A percentile compares a stretch with the other conserved stretches of the same genome.
These are phyloP conservation scores for Wickerhamomyces xylosicus DNA, from an alignment of 805 yeast species.

Conservation along the genomic window DNA sequence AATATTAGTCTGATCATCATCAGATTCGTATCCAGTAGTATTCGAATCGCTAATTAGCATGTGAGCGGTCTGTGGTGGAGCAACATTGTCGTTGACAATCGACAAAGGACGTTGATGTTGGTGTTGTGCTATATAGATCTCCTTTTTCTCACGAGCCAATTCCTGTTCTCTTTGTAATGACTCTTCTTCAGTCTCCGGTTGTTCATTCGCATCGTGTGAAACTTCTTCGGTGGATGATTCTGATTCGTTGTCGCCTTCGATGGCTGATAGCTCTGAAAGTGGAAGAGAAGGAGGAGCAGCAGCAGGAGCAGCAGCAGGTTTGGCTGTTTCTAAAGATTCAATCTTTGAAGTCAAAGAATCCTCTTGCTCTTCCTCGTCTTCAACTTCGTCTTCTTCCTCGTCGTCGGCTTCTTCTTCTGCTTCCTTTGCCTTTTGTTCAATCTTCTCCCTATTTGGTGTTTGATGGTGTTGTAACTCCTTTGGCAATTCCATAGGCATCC, in stretches of 20 bases:
- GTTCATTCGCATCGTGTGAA: too few species aligned
- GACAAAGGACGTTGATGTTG: slow-evolving; percentile 3
- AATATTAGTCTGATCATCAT: slow-evolving; percentile 30
- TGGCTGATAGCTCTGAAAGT: slow-evolving; percentile 16
- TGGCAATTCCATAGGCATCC: slow-evolving; percentile 16
- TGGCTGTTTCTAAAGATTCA: too few species aligned
- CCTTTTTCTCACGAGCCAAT: slow-evolving; percentile 10
- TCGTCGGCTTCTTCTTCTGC: slow-evolving; percentile 2
- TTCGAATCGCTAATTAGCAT: too few species aligned
- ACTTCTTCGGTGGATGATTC: slow-evolving; percentile 18
- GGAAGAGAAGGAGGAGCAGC: slow-evolving; percentile 4
- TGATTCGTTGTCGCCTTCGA: slow-evolving; percentile 22
- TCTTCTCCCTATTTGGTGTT: neutral
- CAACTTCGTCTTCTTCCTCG: slow-evolving; percentile 4
- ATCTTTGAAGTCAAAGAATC: too few species aligned
- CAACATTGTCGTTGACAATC: slow-evolving; percentile 18
- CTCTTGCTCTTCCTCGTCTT: slow-evolving; percentile 7
- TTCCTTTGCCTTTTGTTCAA: neutral
- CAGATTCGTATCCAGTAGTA: slow-evolving; percentile 63
- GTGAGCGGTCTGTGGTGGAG: too few species aligned
- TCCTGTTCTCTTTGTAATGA: neutral
- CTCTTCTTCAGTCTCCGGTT: slow-evolving; percentile 12
- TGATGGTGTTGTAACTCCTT: slow-evolving; percentile 8
- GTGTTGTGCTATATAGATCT: slow-evolving; percentile 3
- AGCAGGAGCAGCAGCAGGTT: neutral